Base-by-base conservation (phyloP, 352 stramenopile genomes). In the Phytopythium cucurbitacearum region DNA sequence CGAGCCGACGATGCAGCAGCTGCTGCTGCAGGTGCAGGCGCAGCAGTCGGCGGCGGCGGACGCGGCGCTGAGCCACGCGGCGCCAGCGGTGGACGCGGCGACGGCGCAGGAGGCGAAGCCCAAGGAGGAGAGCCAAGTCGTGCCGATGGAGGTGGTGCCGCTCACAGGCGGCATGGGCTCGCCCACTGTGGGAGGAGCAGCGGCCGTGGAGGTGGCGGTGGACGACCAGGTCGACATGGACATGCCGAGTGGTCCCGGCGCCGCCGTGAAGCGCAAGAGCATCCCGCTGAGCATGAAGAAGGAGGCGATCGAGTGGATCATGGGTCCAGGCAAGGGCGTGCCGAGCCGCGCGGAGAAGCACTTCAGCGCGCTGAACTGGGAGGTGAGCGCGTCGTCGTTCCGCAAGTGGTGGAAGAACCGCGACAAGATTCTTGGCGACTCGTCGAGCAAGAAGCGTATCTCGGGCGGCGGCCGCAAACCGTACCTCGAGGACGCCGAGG, bases 371-470 rank as follows among this genome's bases (percentile, higher is more conserved):
- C 56, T 86, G 36, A 80, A 85, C 53, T 89, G 77, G 79, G 76
- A 90, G 56, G 77, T 91, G 41, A 85, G 70, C 60, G 79, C 79
- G 51, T 87, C 76, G 32, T 87, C 76, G 56, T 89, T 90, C 57
- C 75, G 79, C 39, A 91, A 91, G 56, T 91, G 81, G 81, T 91
- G 81, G 81, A 89, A 90, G 55, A 91, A 89, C 59, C 79, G 79
- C 42, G 81, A 89, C 51, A 84, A 84, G 45, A 91, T 91, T 53
- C 62, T 91, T 56, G 70, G 70, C 51, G 79, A 89, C 53, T 81
- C 70, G 7, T 76, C 72, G 3, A 76, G 60, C 48, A 88, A 89
- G 60, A 91, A 88, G 60, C 78, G 78, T 16, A 85, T 91, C 52
- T 73, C 65, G 12, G 81, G 79, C 38, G 81, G 79, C 48, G 81